A percentile compares a stretch with the other conserved stretches of the same genome.
Evolutionary conservation across 169 alveolate genomes (phyloP).

Genomic region (Toxoplasma gondii): DNA sequence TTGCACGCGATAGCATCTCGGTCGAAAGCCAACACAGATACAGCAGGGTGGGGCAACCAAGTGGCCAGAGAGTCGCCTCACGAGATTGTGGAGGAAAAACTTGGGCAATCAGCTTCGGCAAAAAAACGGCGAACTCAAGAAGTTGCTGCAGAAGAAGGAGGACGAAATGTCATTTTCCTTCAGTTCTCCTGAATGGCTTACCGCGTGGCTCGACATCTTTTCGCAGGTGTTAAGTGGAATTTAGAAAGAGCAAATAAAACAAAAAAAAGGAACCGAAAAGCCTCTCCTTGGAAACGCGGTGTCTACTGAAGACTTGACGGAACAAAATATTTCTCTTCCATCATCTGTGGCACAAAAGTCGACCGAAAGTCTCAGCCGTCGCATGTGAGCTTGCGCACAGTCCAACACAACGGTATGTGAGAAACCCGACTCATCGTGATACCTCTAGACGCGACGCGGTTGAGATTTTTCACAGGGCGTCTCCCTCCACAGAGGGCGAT

Average conservation of each 20-base stretch:
- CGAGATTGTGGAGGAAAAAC: too few relatives aligned
- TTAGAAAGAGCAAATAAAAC: neutral
- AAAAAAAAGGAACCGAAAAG: neutral
- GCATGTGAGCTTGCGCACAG: neutral
- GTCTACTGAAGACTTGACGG: neutral
- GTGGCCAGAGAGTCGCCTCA: too few relatives aligned
- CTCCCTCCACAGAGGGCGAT: neutral
- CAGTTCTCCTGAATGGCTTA: neutral
- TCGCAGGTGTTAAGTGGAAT: neutral
- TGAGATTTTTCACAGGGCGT: neutral
- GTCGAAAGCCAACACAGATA: too few relatives aligned
- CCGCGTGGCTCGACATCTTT: constrained; percentile 16
- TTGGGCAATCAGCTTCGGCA: too few relatives aligned
- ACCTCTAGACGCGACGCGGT: neutral
- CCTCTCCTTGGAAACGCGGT: neutral
- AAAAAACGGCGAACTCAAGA: too few relatives aligned
- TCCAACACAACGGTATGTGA: neutral
- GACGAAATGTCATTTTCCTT: too few relatives aligned
- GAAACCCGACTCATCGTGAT: neutral
- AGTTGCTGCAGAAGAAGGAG: too few relatives aligned
- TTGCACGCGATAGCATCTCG: too few relatives aligned
- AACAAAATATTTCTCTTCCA: neutral
- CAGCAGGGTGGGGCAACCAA: too few relatives aligned
- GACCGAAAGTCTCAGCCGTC: neutral
- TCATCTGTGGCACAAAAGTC: neutral